A percentile compares a stretch with the other conserved stretches of the same genome.
phyloP scores from a whole-genome alignment of 805 yeast genomes.

The Dipodascus albidus region DNA sequence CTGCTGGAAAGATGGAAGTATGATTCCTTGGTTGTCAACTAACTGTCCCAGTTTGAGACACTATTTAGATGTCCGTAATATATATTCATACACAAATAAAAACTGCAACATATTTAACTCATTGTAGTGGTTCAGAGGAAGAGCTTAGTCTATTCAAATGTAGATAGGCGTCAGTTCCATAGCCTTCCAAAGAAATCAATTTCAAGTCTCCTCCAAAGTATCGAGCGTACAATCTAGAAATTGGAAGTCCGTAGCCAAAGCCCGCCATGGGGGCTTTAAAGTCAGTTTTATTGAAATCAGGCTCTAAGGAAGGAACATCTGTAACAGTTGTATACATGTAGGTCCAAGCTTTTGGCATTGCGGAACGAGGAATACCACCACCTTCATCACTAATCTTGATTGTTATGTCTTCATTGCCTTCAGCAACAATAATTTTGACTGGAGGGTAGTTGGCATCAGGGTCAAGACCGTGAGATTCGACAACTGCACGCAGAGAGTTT shows the following conservation, averaged over 20 bases:
- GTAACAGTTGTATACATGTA: slow-evolving; percentile 82
- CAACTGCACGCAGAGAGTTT: slow-evolving; percentile 80
- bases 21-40: slow-evolving; percentile 8
- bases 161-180: slow-evolving; percentile 85
- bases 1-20: slow-evolving; percentile 30
- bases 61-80: too few species aligned
- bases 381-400: slow-evolving; percentile 88
- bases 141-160: slow-evolving; percentile 73
- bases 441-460: slow-evolving; percentile 68
- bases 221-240: slow-evolving; percentile 74
- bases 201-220: slow-evolving; percentile 87
- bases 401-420: slow-evolving; percentile 84
- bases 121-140: slow-evolving; percentile 51
- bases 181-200: slow-evolving; percentile 84
- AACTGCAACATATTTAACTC: too few species aligned
- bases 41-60: too few species aligned
- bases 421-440: slow-evolving; percentile 74
- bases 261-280: slow-evolving; percentile 92
- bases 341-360: slow-evolving; percentile 84
- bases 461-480: slow-evolving; percentile 60
- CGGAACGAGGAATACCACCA: slow-evolving; percentile 82
- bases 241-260: slow-evolving; percentile 82
- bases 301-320: slow-evolving; percentile 52
- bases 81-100: too few species aligned
- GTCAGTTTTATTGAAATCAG: slow-evolving; percentile 45